Conservation (phyloP, 495 filamentous ascomycete species). For the Hyaloscypha finlandica region DNA sequence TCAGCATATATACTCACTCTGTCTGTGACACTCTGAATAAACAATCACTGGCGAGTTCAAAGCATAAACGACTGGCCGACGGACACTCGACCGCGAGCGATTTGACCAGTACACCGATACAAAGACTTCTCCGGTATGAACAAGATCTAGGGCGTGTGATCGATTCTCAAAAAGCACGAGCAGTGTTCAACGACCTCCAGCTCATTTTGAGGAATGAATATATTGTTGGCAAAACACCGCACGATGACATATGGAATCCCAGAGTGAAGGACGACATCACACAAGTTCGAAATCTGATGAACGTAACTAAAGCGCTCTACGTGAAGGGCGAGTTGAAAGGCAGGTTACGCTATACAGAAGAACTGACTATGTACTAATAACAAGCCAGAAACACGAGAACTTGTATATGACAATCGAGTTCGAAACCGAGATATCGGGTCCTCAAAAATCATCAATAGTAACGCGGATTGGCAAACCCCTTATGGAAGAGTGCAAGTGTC, state of each 20-base stretch:
- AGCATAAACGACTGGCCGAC: neutral
- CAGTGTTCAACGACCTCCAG: neutral
- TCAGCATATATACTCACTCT: slow-evolving; percentile 10
- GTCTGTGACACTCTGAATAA: neutral
- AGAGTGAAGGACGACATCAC: slow-evolving; percentile 10
- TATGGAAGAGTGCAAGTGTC: slow-evolving; percentile 14
- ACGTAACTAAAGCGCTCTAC: slow-evolving; percentile 7
- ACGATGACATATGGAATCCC: slow-evolving; percentile 3
- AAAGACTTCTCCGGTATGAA: slow-evolving; percentile 4
- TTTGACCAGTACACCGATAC: neutral
- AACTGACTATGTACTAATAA: too few species aligned
- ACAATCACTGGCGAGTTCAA: neutral
- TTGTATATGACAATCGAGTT: neutral
- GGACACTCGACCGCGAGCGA: neutral
- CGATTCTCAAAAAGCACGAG: neutral
- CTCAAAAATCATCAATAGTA: neutral
- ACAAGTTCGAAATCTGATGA: slow-evolving; percentile 18
- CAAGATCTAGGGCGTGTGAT: neutral
- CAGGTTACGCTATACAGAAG: neutral
- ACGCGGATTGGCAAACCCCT: slow-evolving; percentile 17
- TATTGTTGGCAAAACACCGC: neutral
- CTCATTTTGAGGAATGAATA: slow-evolving; percentile 9
- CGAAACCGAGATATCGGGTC: neutral
- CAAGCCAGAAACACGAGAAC: too few species aligned
- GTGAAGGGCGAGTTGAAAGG: neutral